Evolutionary conservation across 805 yeast species (phyloP).

Genomic region (Yarrowia bubula): DNA sequence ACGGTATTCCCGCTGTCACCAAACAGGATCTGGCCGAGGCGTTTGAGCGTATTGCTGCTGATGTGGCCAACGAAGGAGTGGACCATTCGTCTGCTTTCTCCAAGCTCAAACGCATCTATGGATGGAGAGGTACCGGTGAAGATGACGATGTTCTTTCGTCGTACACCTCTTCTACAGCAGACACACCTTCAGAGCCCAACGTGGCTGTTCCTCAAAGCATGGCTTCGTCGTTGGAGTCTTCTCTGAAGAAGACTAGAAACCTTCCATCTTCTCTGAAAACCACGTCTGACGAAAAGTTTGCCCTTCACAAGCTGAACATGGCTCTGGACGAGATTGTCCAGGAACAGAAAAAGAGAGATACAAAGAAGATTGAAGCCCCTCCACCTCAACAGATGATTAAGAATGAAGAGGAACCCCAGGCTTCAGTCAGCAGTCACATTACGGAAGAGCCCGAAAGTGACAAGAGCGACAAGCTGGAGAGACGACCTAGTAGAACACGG

Average conservation of each 20-base stretch:
- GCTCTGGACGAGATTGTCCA: constrained; percentile 39
- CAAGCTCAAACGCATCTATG: constrained; percentile 36
- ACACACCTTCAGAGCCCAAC: constrained; percentile 10
- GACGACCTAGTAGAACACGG: constrained; percentile 31
- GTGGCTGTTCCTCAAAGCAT: constrained; percentile 13
- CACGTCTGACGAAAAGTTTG: constrained; percentile 29
- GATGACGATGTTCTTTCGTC: constrained; percentile 23
- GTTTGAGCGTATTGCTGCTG: constrained; percentile 38
- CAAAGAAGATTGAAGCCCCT: constrained; percentile 7
- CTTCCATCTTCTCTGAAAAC: constrained; percentile 20
- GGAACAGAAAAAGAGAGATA: constrained; percentile 10
- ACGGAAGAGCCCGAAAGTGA: constrained; percentile 24
- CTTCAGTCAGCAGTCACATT: not conserved
- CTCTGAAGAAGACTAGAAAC: constrained; percentile 11
- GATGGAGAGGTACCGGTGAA: constrained; percentile 37
- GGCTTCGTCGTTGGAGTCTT: constrained; percentile 10
- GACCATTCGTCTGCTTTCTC: constrained; percentile 31
- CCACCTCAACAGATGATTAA: not conserved
- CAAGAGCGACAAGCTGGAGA: constrained; percentile 13
- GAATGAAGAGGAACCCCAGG: not conserved
- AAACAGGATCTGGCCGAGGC: constrained; percentile 42
- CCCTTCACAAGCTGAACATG: constrained; percentile 36
- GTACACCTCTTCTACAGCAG: constrained; percentile 6
- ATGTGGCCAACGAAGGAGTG: constrained; percentile 29
- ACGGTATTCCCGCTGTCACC: constrained; percentile 37